These are phyloP conservation scores for Phytopythium boreale DNA, from an alignment of 352 stramenopile genomes.

Conservation along the genomic window DNA sequence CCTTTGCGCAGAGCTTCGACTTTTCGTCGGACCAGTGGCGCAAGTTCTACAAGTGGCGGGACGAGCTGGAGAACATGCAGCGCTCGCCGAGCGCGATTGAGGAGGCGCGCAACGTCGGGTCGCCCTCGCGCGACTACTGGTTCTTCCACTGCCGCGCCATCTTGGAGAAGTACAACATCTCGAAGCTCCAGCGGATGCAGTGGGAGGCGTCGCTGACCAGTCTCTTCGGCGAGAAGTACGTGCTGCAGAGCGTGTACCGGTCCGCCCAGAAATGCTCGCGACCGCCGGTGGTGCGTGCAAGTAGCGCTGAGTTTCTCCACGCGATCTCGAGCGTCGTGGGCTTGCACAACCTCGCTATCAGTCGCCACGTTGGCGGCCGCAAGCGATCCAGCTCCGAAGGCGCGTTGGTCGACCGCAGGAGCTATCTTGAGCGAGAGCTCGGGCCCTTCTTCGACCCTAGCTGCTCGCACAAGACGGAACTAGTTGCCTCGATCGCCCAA, in stretches of 20 bases:
- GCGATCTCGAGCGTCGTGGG: slow-evolving; percentile 21
- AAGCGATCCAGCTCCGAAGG: neutral
- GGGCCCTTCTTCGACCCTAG: slow-evolving; percentile 44
- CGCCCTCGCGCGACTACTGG: slow-evolving; percentile 67
- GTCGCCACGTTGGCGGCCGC: slow-evolving; percentile 8
- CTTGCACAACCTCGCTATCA: slow-evolving; percentile 8
- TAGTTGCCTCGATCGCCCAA: slow-evolving; percentile 29
- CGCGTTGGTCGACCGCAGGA: slow-evolving; percentile 8
- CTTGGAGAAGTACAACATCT: slow-evolving; percentile 61
- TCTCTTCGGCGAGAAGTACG: slow-evolving; percentile 60
- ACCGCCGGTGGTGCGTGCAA: neutral
- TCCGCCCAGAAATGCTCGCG: slow-evolving; percentile 10
- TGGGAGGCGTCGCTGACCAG: slow-evolving; percentile 71
- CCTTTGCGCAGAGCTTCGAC: slow-evolving; percentile 84
- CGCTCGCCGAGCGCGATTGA: slow-evolving; percentile 32
- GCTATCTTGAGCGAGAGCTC: slow-evolving; percentile 40
- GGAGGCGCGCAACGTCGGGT: slow-evolving; percentile 45
- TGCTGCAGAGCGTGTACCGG: slow-evolving; percentile 48
- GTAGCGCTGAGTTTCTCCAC: slow-evolving; percentile 8
- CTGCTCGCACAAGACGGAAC: slow-evolving; percentile 30
- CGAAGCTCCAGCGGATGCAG: slow-evolving; percentile 64
- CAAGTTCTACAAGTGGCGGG: slow-evolving; percentile 68
- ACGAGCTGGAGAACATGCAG: slow-evolving; percentile 27
- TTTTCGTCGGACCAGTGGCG: slow-evolving; percentile 81
- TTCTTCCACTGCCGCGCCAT: slow-evolving; percentile 62